phyloP scores from a whole-genome alignment of 805 yeast species.

The Teunomyces panamensis region DNA sequence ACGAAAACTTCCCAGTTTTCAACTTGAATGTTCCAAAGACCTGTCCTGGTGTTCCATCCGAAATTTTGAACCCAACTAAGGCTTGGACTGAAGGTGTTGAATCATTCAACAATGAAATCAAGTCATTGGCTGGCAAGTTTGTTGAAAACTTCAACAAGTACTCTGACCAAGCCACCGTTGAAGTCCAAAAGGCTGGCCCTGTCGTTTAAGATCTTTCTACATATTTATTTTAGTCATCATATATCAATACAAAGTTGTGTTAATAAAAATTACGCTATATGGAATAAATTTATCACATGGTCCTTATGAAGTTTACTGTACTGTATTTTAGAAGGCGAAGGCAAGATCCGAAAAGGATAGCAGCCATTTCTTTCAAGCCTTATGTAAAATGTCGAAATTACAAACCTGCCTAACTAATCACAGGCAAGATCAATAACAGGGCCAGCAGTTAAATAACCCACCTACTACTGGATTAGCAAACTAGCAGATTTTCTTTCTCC shows the following conservation, averaged over 20 bases:
- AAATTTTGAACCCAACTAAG: conserved; percentile 80
- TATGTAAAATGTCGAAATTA: too few relatives aligned
- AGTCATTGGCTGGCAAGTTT: conserved; percentile 71
- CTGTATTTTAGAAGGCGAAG: too few relatives aligned
- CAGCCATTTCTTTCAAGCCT: too few relatives aligned
- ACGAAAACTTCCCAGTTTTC: conserved; percentile 82
- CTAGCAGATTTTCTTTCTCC: too few relatives aligned
- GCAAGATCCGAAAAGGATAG: too few relatives aligned
- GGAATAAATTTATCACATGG: not conserved
- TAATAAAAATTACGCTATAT: not conserved
- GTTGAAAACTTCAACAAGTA: conserved; percentile 85
- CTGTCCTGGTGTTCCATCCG: conserved; percentile 79
- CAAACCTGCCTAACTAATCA: too few relatives aligned
- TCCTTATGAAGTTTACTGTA: too few relatives aligned
- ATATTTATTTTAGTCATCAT: conserved; percentile 1
- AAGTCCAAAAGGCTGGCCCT: conserved; percentile 94
- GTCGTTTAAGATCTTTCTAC: conserved; percentile 20
- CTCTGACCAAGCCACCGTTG: conserved; percentile 75
- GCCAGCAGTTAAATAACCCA: too few relatives aligned
- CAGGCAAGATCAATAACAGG: too few relatives aligned
- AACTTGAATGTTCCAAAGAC: conserved; percentile 83
- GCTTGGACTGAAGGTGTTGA: conserved; percentile 60
- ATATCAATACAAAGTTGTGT: not conserved
- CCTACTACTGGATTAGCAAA: too few relatives aligned
- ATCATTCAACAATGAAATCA: conserved; percentile 39